A percentile compares a stretch with the other conserved stretches of the same genome.
Conservation (phyloP, 1,139 yeast species). For the Geotrichum fermentans region DNA sequence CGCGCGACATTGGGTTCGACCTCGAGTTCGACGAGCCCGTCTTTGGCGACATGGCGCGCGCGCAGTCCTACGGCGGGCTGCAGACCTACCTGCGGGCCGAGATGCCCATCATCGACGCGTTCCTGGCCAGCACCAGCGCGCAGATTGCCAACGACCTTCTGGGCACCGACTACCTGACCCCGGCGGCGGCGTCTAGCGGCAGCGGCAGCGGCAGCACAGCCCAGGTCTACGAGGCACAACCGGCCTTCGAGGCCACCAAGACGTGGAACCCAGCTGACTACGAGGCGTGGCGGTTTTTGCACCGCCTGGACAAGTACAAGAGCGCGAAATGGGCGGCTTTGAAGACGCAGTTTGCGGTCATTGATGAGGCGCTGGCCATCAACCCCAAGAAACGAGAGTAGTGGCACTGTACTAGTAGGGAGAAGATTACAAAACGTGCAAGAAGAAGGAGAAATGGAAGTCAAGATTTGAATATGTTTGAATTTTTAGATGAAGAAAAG, state of each 20-base stretch:
- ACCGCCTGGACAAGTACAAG: constrained; percentile 4
- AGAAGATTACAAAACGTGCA: too few relatives aligned
- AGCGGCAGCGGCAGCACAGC: too few relatives aligned
- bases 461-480: too few relatives aligned
- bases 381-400: too few relatives aligned
- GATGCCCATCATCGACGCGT: background rate
- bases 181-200: background rate
- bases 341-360: background rate
- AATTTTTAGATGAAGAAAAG: too few relatives aligned
- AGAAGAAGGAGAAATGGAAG: too few relatives aligned
- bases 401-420: too few relatives aligned
- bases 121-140: background rate
- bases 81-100: background rate
- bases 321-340: background rate
- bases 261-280: constrained; percentile 19
- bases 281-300: constrained; percentile 18
- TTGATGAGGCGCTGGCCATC: background rate
- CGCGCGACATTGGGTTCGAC: constrained; percentile 16
- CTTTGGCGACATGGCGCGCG: background rate
- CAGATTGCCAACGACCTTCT: constrained; percentile 11
- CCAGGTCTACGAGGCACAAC: background rate
- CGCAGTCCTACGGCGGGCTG: background rate
- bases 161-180: constrained; percentile 6
- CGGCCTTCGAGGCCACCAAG: constrained; percentile 13
- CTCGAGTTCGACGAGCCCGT: background rate